Evolutionary conservation across 1,139 yeast species (phyloP), one percentile per base, ranked within the genome.

Genomic region (Hyphopichia buzzinii): DNA sequence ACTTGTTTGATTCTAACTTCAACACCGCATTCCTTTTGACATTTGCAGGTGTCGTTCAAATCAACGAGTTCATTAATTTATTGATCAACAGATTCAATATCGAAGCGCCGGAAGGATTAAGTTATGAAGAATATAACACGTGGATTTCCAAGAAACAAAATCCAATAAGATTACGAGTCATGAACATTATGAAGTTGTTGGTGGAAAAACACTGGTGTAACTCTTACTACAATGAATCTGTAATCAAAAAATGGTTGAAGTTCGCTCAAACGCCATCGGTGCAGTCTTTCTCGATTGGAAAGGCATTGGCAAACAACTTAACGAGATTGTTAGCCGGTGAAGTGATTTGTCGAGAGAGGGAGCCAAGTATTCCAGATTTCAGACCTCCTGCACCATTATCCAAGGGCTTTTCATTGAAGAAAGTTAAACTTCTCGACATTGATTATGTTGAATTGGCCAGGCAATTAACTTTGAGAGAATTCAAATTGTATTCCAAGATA

Each of bases 41-140:
- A 1, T 89, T 87, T 59, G 72, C 86, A 28, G 81, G 94, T 30
- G 85, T 90, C 55, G 77, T 84, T 64, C 71, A 84, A 1, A 76
- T 95, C 1, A 62, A 74, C 3, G 87, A 81, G 39, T 68, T 92
- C 25, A 67, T 89, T 38, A 74, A 72, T 17, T 59, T 77, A 31
- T 64, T 92, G 41, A 77, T 83, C 25, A 70, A 72, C 26, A 68
- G 96, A 36, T 92, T 83, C 59, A 74, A 82, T 41, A 65, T 81
- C 24, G 81, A 78, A 43, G 95, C 97, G 4, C 97, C 97, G 0
- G 96, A 85, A 49, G 96, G 95, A 0, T 64, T 92, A 42, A 79
- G 86, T 38, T 84, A 79, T 47, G 95, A 85, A 42, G 96, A 89
- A 52, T 87, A 86, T 54, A 78, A 80, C 30, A 62, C 72, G 4